Evolutionary conservation across 306 rosid genomes (phyloP), one percentile per base, ranked within the genome.

Genomic region (Cyclanthera cordifolia): DNA sequence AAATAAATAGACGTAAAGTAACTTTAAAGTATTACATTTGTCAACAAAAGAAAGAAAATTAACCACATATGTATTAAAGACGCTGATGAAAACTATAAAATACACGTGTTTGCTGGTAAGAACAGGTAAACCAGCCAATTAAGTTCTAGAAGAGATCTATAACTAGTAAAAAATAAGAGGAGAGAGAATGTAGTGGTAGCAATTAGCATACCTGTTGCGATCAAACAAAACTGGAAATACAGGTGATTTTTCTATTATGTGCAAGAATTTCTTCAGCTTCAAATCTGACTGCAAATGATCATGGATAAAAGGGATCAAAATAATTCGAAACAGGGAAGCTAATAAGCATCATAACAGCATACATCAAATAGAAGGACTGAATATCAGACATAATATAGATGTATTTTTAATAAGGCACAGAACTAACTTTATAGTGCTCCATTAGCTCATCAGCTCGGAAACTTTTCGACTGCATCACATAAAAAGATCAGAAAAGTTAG

Each of bases 181-280:
- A 10, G 30, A 34, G 34, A 32, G 21, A 70, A 14, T 5, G 23
- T 15, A 6, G 51, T 17, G 61, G 16, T 24, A 65, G 41, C n/a
- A n/a, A n/a, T n/a, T n/a, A n/a, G 17, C 50, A 70, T 79, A 93
- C 98, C 96, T 87, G 59, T 76, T 86, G 81, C 67, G 27, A 72
- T 93, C 98, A 76, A 84, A 87, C 74, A 89, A 24, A 75, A 93
- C 94, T 24, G 98, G 98, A 73, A 59, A 93, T 75, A 87, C 94
- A 16, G 88, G 81, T 13, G 91, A 85, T 34, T 77, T 76, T 83
- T 93, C 95, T 66, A 89, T 90, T 80, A 93, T 93, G 82, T 90
- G 95, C 83, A 93, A 74, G 84, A 87, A 93, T 74, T 93, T 93
- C 95, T 87, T 93, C 84, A 93, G 82, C 72, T 93, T 93, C 86